These are phyloP conservation scores for Ceratocystis alfenasii DNA, from an alignment of 2,329 filamentous ascomycete species.

Conservation along the genomic window DNA sequence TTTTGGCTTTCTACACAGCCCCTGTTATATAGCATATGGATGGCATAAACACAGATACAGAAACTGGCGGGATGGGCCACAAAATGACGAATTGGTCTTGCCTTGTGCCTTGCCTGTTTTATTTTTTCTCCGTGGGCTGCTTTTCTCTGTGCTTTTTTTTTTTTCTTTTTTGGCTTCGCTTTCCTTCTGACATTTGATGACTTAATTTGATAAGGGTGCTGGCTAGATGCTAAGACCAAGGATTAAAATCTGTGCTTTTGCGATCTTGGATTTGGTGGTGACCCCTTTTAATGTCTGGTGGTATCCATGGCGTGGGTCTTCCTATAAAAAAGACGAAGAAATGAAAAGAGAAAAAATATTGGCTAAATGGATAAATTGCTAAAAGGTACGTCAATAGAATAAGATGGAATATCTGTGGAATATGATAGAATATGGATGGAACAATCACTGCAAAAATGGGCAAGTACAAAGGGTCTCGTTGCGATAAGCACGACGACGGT, in stretches of 20 bases:
- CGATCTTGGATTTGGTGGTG: not conserved
- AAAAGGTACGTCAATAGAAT: not conserved
- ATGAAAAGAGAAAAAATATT: too few species aligned
- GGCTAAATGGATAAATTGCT: too few species aligned
- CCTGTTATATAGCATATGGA: not conserved
- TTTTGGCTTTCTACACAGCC: not conserved
- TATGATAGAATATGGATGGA: not conserved
- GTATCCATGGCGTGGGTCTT: not conserved
- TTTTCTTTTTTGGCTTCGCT: not conserved
- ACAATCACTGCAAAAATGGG: not conserved
- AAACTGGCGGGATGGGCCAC: not conserved
- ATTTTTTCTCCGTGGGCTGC: slow-evolving; percentile 11
- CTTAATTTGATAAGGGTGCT: not conserved
- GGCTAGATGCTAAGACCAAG: slow-evolving; percentile 19
- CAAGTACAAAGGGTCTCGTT: not conserved
- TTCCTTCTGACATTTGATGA: not conserved
- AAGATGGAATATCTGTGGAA: not conserved
- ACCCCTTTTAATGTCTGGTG: slow-evolving; percentile 2
- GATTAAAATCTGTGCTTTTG: not conserved
- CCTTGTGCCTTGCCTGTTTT: not conserved
- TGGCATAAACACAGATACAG: not conserved
- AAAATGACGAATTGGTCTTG: not conserved
- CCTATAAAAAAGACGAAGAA: not conserved
- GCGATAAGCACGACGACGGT: not conserved
- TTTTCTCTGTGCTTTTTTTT: not conserved